Percentiles rank a stretch among this genome's conserved stretches.
Evolutionary conservation across 2,329 filamentous ascomycete species (phyloP).

Genomic region (Cercospora sp.): DNA sequence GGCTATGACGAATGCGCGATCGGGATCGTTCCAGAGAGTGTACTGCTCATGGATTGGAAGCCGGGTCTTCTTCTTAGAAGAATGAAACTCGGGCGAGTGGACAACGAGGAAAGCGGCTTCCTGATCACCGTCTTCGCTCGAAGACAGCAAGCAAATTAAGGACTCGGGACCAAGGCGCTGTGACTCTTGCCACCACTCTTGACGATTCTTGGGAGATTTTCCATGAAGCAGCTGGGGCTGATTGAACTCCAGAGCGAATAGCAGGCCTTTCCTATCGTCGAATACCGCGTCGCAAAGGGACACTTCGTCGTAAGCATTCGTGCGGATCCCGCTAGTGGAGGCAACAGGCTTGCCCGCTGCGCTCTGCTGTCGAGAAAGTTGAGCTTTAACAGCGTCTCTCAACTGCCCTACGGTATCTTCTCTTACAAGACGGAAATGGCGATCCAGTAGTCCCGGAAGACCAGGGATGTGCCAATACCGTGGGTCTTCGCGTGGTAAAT

Average conservation of each 20-base stretch:
- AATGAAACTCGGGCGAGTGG: neutral
- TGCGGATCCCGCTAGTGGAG: conserved; percentile 32
- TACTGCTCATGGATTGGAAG: neutral
- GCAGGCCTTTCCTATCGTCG: conserved; percentile 45
- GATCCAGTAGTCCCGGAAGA: no score
- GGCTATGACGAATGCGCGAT: no score
- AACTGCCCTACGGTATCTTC: no score
- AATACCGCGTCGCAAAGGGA: conserved; percentile 41
- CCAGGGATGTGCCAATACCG: conserved; percentile 46
- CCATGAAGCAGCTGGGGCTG: conserved; percentile 44
- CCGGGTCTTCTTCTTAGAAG: neutral
- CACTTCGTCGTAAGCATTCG: conserved; percentile 42
- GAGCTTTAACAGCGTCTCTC: no score
- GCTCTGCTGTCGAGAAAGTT: conserved; percentile 29
- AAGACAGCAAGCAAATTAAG: conserved; percentile 46
- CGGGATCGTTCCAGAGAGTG: no score
- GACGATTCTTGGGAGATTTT: conserved; percentile 37
- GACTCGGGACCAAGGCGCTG: conserved; percentile 54
- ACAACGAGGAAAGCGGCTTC: conserved; percentile 35
- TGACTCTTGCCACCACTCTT: conserved; percentile 55
- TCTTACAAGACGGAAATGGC: no score
- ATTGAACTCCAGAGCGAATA: conserved; percentile 49
- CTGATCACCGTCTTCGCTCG: conserved; percentile 24
- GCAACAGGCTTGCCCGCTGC: neutral
- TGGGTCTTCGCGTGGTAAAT: conserved; percentile 37